These are phyloP conservation scores for Xylariaceae sp. DNA, from an alignment of 2,329 filamentous ascomycete genomes.

Conservation along the genomic window DNA sequence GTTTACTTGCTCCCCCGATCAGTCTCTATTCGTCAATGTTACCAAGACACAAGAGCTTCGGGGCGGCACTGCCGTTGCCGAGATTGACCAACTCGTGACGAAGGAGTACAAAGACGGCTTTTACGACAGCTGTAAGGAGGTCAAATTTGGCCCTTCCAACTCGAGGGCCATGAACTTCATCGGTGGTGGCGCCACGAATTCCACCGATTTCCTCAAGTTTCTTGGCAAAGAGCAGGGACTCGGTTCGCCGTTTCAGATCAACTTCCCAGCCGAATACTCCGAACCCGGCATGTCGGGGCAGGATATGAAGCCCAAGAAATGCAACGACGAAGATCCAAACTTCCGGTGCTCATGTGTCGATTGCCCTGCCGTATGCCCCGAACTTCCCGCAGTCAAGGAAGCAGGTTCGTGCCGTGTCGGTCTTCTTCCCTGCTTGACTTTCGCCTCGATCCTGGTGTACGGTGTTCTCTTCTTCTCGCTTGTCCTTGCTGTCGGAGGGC, in stretches of 20 bases:
- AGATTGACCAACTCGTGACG: constrained; percentile 85
- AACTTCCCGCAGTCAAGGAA: constrained; percentile 69
- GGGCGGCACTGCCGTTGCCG: constrained; percentile 61
- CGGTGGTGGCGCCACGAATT: constrained; percentile 89
- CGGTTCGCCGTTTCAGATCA: constrained; percentile 97
- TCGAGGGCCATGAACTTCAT: constrained; percentile 93
- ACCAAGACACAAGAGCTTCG: constrained; percentile 63
- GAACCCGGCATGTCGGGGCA: constrained; percentile 67
- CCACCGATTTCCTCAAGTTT: constrained; percentile 81
- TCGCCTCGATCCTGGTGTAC: constrained; percentile 85
- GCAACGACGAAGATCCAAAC: constrained; percentile 79
- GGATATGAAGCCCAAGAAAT: constrained; percentile 71
- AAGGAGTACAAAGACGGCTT: constrained; percentile 80
- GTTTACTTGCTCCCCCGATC: constrained; percentile 95
- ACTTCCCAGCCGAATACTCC: constrained; percentile 65
- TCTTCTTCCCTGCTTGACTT: constrained; percentile 84
- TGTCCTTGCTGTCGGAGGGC: constrained; percentile 61
- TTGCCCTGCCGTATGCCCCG: constrained; percentile 79
- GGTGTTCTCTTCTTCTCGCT: constrained; percentile 66
- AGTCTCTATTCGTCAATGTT: constrained; percentile 91
- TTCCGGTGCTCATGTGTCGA: constrained; percentile 93
- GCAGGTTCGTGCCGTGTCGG: constrained; percentile 75
- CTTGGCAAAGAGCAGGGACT: constrained; percentile 85
- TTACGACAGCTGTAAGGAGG: constrained; percentile 96
- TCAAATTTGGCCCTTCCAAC: constrained; percentile 95